A percentile compares a stretch with the other conserved stretches of the same genome.
phyloP scores from a whole-genome alignment of 768 basidiomycete species.

The Panaeolus papilionaceus region DNA sequence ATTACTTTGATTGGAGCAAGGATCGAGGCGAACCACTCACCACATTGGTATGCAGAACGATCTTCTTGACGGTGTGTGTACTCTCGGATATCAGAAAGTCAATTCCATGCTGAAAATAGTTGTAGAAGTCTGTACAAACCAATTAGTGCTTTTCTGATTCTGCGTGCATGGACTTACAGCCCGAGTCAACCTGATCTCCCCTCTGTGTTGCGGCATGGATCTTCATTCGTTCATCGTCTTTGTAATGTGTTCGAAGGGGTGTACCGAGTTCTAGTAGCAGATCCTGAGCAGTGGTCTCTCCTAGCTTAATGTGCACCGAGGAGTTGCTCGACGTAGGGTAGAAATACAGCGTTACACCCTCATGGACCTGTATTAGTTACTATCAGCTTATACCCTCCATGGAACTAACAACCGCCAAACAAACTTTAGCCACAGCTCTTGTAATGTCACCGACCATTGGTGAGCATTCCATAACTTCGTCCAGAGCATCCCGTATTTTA shows the following conservation, averaged over 20 bases:
- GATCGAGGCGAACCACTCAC: constrained; percentile 47
- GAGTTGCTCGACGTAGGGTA: constrained; percentile 54
- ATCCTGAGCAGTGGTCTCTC: constrained; percentile 85
- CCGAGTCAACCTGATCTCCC: constrained; percentile 50
- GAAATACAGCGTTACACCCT: constrained; percentile 75
- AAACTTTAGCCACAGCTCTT: constrained; percentile 71
- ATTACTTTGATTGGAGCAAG: neutral
- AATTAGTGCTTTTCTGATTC: neutral
- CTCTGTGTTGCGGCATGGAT: constrained; percentile 66
- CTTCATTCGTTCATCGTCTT: constrained; percentile 88
- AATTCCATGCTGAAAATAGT: constrained; percentile 91
- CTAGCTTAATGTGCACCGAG: constrained; percentile 66
- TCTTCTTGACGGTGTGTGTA: constrained; percentile 80
- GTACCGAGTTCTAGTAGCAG: constrained; percentile 79
- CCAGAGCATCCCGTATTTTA: constrained; percentile 68
- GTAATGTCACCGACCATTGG: constrained; percentile 77
- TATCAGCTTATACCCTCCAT: neutral
- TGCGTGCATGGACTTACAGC: constrained; percentile 37
- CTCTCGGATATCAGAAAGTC: constrained; percentile 83
- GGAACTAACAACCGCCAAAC: constrained; percentile 17
- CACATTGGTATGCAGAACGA: constrained; percentile 87
- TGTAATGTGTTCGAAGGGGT: constrained; percentile 79
- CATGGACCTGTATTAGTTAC: constrained; percentile 61
- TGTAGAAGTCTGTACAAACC: constrained; percentile 77
- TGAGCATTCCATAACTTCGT: constrained; percentile 69